Evolutionary conservation across 2,329 filamentous ascomycete species (phyloP), one percentile per base, ranked within the genome.

Genomic region (Hypoxylon sp.): DNA sequence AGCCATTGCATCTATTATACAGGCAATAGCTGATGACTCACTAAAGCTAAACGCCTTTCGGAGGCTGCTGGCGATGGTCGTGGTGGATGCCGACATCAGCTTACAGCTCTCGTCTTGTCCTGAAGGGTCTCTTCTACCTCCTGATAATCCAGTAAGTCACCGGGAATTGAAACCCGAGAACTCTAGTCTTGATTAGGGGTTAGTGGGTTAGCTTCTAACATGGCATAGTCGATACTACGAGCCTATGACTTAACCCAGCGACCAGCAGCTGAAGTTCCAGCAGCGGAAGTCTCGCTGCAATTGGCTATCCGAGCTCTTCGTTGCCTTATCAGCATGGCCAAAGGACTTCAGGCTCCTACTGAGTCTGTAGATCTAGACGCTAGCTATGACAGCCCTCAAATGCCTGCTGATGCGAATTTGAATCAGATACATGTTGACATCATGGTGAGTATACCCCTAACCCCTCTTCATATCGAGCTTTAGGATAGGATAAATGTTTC

Each of bases 1-100:
- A 43, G 92, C 89, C 1, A 92, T 96, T 70, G 88, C 92, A 7
- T 89, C 89, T 7, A 90, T 96, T 46, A 86, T 94, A 30, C 92
- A 96, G 78, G 91, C 91, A 7, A 83, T 93, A 9, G 81, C 87
- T 0, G 84, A 88, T 1, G 85, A 90, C 52, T 79, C 82, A 21
- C 81, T 82, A 14, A 89, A 89, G 68, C 78, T 87, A 1, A 77
- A 77, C 30, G 85, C 87, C 36, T 82, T 91, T 32, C 81, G 85
- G 64, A 83, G 85, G 60, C 81, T 95, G 25, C 80, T 93, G 32
- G 76, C 82, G 5, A 88, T 90, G 63, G 81, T 94, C 32, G 86
- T 89, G 51, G 76, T 81, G 25, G 92, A 94, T 74, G 83, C 90
- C n/a, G 79, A 84, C 38, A 77, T 76, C 34, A 79, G 80, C 28